These are phyloP conservation scores for Colletotrichum tabaci DNA, from an alignment of 2,329 filamentous ascomycete species.

Conservation along the genomic window DNA sequence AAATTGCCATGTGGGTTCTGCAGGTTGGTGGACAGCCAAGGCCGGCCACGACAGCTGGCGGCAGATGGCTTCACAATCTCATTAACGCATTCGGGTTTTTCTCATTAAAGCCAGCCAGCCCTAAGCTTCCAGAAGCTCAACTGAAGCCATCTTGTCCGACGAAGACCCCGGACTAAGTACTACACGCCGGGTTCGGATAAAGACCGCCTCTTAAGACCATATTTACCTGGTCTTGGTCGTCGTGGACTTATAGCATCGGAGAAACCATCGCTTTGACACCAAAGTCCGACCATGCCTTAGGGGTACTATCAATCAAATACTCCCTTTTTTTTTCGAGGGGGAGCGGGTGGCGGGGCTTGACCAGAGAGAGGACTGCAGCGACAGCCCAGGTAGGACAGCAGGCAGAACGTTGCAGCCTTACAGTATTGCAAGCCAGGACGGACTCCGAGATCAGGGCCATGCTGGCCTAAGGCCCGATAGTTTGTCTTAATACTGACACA, in stretches of 20 bases:
- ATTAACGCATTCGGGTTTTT: background rate
- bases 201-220: background rate
- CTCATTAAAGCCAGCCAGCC: background rate
- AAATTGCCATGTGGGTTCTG: slow-evolving; percentile 30
- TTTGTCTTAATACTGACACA: background rate
- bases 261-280: background rate
- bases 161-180: too few species aligned
- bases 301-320: background rate
- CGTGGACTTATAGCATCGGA: background rate
- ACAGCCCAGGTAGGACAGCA: background rate
- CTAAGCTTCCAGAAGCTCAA: background rate
- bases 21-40: background rate
- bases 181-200: too few species aligned
- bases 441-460: background rate
- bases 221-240: background rate
- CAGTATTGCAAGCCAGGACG: background rate
- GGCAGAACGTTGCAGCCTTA: background rate
- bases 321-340: background rate
- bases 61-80: background rate
- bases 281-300: background rate
- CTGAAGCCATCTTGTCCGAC: background rate
- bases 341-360: background rate
- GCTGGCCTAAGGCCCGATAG: too few species aligned
- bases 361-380: background rate
- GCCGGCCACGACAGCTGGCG: background rate